Percentiles rank a stretch among this genome's conserved stretches.
These are phyloP conservation scores for Cynara cardunculus DNA, from an alignment of 129 eudicot genomes.

Conservation along the genomic window DNA sequence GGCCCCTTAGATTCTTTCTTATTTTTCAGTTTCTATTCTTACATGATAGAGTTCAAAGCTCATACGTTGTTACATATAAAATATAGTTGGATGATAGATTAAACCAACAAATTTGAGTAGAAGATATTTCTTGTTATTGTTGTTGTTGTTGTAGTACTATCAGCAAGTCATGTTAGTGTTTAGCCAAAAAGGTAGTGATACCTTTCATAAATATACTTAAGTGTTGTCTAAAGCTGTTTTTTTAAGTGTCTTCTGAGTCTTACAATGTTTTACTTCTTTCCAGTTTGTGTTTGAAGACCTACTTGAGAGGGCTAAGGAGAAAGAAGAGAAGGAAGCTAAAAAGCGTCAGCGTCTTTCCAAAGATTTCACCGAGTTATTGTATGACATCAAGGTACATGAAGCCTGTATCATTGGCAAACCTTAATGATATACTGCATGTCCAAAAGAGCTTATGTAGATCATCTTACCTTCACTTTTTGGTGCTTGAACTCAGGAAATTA, in stretches of 20 bases:
- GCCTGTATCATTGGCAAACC: background rate
- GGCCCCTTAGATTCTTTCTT: too few relatives aligned
- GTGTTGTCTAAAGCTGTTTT: background rate
- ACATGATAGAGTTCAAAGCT: too few relatives aligned
- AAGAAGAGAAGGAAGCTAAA: conserved; percentile 93
- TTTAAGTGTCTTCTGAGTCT: background rate
- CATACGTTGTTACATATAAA: too few relatives aligned
- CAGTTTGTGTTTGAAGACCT: conserved; percentile 94
- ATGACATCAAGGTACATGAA: conserved; percentile 55
- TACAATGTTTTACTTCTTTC: conserved; percentile 13
- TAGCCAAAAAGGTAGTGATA: too few relatives aligned
- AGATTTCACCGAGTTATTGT: conserved; percentile 71
- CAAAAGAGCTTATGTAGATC: background rate
- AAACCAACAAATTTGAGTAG: too few relatives aligned
- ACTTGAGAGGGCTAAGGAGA: conserved; percentile 88
- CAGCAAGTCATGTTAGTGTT: background rate
- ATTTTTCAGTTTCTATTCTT: too few relatives aligned
- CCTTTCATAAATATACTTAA: background rate
- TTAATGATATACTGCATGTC: background rate
- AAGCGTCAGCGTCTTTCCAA: conserved; percentile 79
- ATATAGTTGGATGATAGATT: too few relatives aligned
- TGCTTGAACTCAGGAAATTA: conserved; percentile 56
- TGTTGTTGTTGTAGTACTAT: too few relatives aligned
- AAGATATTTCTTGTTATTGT: too few relatives aligned
- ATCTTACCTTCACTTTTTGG: conserved; percentile 10